Conservation (phyloP, 352 stramenopile genomes). For the Phytophthora pisi region DNA sequence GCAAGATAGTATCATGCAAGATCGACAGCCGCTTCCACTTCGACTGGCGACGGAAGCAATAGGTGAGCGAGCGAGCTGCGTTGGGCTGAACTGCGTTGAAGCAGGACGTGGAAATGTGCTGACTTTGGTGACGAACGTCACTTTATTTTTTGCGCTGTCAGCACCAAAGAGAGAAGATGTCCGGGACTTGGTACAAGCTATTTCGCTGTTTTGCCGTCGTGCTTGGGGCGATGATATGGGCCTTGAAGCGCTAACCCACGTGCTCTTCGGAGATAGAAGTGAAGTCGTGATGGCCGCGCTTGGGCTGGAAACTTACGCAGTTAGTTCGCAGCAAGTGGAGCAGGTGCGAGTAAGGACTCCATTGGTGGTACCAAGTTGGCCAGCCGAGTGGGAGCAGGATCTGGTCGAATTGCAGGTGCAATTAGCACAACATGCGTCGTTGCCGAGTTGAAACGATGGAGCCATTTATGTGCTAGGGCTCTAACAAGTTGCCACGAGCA, state of each 20-base stretch:
- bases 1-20: neutral
- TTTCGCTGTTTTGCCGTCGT: conserved; percentile 25
- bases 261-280: conserved; percentile 28
- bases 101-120: neutral
- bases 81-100: neutral
- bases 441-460: neutral
- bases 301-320: neutral
- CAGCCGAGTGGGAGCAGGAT: conserved; percentile 35
- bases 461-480: no score
- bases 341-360: conserved; percentile 9
- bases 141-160: neutral
- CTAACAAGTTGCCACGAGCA: no score
- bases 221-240: conserved; percentile 9
- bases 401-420: conserved; percentile 22
- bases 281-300: conserved; percentile 16
- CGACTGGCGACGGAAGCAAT: conserved; percentile 26
- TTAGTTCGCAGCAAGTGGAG: conserved; percentile 1
- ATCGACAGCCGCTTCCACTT: conserved; percentile 18
- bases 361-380: conserved; percentile 11
- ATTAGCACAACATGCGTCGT: conserved; percentile 7
- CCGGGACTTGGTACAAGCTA: conserved; percentile 11
- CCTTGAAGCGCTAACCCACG: neutral
- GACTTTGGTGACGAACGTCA: neutral
- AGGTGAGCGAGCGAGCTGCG: conserved; percentile 10
- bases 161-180: conserved; percentile 21